Evolutionary conservation across 192 early-diverging fungal species (phyloP).

Genomic region (Coemansia sp.): DNA sequence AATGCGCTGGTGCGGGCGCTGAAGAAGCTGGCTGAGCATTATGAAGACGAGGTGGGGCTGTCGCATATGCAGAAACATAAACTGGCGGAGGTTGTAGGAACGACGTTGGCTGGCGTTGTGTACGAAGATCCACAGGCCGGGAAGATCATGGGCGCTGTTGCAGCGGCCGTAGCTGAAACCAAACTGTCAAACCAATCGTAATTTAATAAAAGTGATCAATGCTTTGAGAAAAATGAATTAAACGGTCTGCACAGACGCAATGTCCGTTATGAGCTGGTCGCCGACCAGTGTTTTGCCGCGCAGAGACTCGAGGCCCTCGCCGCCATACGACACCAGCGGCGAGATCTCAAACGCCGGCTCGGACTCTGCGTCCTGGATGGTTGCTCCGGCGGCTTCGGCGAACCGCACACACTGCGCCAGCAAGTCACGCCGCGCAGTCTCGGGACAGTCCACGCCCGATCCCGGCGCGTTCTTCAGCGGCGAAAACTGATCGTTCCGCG

Average conservation of each 20-base stretch:
- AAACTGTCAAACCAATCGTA: not conserved
- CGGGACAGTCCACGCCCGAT: conserved; percentile 82
- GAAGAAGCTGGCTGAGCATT: conserved; percentile 15
- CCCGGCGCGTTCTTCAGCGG: conserved; percentile 98
- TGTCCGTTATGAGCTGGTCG: conserved; percentile 33
- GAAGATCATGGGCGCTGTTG: conserved; percentile 31
- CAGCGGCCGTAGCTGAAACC: conserved; percentile 16
- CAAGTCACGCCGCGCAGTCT: conserved; percentile 89
- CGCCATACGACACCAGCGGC: conserved; percentile 86
- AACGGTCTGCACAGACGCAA: conserved; percentile 26
- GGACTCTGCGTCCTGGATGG: conserved; percentile 57
- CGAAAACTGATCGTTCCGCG: conserved; percentile 93
- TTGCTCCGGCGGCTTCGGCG: conserved; percentile 81
- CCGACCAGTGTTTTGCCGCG: conserved; percentile 59
- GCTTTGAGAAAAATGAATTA: conserved; percentile 5
- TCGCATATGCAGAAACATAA: conserved; percentile 22
- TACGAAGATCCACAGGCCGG: conserved; percentile 34
- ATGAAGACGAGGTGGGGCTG: conserved; percentile 11
- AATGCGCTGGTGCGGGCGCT: conserved; percentile 31
- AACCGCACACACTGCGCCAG: conserved; percentile 86
- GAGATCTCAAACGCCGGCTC: conserved; percentile 76
- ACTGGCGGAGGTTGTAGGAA: conserved; percentile 40
- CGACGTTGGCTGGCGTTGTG: conserved; percentile 37
- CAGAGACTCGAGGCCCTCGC: conserved; percentile 86
- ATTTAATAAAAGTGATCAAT: conserved; percentile 1